A percentile compares a stretch with the other conserved stretches of the same genome.
Evolutionary conservation across 805 yeast species (phyloP).

Genomic region (Candida argentea): DNA sequence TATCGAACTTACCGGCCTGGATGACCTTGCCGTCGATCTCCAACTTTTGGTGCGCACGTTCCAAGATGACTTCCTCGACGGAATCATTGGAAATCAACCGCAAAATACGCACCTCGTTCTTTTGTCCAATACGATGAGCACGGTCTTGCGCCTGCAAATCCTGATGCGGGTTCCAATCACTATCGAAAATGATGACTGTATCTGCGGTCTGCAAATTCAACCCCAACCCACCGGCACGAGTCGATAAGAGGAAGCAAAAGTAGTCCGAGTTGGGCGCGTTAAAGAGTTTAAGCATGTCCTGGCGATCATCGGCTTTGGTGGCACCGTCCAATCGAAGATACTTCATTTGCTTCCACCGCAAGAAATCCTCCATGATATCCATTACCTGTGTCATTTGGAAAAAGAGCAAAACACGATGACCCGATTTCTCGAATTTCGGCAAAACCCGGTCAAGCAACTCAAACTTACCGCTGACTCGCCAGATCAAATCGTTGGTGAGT

Average conservation of each 20-base stretch:
- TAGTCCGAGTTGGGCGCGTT: conserved; percentile 70
- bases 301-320: conserved; percentile 79
- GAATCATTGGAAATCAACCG: conserved; percentile 75
- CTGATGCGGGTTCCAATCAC: conserved; percentile 90
- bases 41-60: conserved; percentile 72
- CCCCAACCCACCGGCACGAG: conserved; percentile 88
- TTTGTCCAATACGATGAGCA: conserved; percentile 86
- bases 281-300: conserved; percentile 58
- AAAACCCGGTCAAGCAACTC: conserved; percentile 66
- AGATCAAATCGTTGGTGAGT: conserved; percentile 54
- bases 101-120: conserved; percentile 75
- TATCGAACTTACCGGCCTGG: conserved; percentile 86
- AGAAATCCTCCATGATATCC: conserved; percentile 83
- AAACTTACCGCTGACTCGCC: conserved; percentile 75
- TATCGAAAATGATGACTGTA: conserved; percentile 76
- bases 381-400: conserved; percentile 87
- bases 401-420: conserved; percentile 72
- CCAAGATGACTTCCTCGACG: conserved; percentile 74
- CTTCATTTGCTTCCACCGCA: conserved; percentile 55
- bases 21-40: conserved; percentile 86
- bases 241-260: conserved; percentile 68
- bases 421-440: conserved; percentile 64
- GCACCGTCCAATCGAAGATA: conserved; percentile 75
- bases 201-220: conserved; percentile 81
- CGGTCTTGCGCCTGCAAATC: conserved; percentile 87